Conservation (phyloP, 306 rosid genomes). For the Sicyos edulis region DNA sequence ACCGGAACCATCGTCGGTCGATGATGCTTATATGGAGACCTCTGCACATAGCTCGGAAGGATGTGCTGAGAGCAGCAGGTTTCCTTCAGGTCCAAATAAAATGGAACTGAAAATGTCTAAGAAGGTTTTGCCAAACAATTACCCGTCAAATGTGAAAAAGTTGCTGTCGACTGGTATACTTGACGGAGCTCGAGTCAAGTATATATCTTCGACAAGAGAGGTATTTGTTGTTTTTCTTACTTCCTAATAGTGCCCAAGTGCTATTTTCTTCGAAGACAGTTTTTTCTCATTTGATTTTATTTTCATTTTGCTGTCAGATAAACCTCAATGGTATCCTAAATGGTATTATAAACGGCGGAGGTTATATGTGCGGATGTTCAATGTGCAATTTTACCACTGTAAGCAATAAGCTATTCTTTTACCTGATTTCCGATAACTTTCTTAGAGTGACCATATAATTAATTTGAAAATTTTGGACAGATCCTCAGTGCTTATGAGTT, state of each 20-base stretch:
- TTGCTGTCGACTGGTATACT: conserved; percentile 84
- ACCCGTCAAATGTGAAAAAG: conserved; percentile 85
- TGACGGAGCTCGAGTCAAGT: conserved; percentile 84
- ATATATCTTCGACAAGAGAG: conserved; percentile 55
- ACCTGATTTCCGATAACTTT: not conserved
- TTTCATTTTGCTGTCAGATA: conserved; percentile 38
- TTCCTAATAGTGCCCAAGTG: not conserved
- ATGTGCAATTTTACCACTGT: conserved; percentile 60
- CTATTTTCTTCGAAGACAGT: not conserved
- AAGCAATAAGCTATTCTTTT: conserved; percentile 22
- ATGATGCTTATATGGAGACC: conserved; percentile 18
- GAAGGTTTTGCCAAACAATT: conserved; percentile 51
- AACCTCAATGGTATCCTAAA: conserved; percentile 29
- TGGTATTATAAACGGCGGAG: conserved; percentile 78
- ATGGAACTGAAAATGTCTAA: conserved; percentile 28
- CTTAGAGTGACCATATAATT: conserved; percentile 10
- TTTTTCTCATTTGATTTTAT: not conserved
- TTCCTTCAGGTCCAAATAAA: conserved; percentile 30
- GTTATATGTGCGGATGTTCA: conserved; percentile 84
- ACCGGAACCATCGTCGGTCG: conserved; percentile 27
- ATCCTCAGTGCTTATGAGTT: conserved; percentile 93
- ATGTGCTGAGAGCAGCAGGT: conserved; percentile 31
- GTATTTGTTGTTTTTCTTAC: not conserved
- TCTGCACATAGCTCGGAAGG: conserved; percentile 34
- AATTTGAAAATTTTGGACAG: conserved; percentile 34